phyloP scores from a whole-genome alignment of 75 land plant genomes.

The Sequoia sempervirens region DNA sequence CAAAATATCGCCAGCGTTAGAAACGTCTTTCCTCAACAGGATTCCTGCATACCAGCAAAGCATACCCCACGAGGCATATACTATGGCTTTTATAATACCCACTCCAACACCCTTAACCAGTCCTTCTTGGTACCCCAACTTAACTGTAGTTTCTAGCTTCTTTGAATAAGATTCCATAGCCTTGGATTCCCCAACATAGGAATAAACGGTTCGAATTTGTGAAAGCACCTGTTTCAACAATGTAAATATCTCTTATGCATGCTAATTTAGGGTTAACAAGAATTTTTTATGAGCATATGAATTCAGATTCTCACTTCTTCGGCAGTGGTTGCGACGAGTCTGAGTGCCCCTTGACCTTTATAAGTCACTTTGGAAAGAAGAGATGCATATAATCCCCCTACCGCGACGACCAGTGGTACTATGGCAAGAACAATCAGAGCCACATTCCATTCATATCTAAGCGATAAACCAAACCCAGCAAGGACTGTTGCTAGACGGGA shows the following conservation, averaged over 20 bases:
- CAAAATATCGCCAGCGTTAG: conserved; percentile 48
- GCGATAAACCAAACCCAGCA: conserved; percentile 13
- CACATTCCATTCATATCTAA: conserved; percentile 45
- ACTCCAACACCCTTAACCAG: conserved; percentile 60
- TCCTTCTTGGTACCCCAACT: conserved; percentile 43
- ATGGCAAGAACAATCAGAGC: conserved; percentile 39
- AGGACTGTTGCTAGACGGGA: too few relatives aligned
- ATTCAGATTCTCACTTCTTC: conserved; percentile 13
- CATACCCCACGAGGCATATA: conserved; percentile 47
- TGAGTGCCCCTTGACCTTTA: too few relatives aligned
- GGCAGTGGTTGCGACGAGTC: too few relatives aligned
- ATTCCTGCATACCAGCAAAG: conserved; percentile 18
- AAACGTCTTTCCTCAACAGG: conserved; percentile 41
- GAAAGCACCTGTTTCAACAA: conserved; percentile 62
- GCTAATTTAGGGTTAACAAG: too few relatives aligned
- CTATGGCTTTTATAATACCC: conserved; percentile 46
- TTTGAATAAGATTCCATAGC: conserved; percentile 4
- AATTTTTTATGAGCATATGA: too few relatives aligned
- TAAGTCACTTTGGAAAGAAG: too few relatives aligned
- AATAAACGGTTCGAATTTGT: conserved; percentile 59
- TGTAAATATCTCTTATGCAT: background rate
- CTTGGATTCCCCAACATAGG: conserved; percentile 60
- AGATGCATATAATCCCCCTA: too few relatives aligned
- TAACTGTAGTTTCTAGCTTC: conserved; percentile 34
- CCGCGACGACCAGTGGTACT: background rate